These are phyloP conservation scores for Abrus precatorius DNA, from an alignment of 306 rosid species.

Conservation along the genomic window DNA sequence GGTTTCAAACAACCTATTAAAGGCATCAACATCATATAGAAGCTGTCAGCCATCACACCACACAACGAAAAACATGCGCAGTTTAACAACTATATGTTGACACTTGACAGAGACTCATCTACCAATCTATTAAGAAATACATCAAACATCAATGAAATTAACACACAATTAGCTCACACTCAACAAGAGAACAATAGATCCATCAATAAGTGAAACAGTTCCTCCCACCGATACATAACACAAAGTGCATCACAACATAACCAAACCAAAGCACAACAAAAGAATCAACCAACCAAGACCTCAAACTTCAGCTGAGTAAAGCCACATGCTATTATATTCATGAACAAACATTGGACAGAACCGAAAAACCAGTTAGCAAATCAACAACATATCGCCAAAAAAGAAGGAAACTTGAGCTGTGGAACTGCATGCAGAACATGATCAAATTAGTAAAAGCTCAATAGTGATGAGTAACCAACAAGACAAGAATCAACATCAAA, in stretches of 20 bases:
- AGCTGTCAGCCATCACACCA: conserved; percentile 43
- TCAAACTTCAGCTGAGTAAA: conserved; percentile 10
- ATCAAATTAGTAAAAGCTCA: conserved; percentile 46
- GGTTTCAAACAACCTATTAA: conserved; percentile 50
- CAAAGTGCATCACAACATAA: neutral
- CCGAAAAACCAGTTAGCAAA: conserved; percentile 43
- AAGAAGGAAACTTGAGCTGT: conserved; percentile 22
- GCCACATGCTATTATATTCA: conserved; percentile 25
- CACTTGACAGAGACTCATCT: conserved; percentile 18
- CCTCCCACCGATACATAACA: neutral
- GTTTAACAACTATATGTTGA: conserved; percentile 4
- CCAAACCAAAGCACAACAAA: conserved; percentile 5
- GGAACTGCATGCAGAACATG: conserved; percentile 55
- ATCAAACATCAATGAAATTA: conserved; percentile 23
- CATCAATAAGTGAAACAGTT: conserved; percentile 39
- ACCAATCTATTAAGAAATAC: conserved; percentile 28
- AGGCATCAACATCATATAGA: conserved; percentile 41
- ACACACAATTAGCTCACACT: conserved; percentile 26
- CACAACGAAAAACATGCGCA: conserved; percentile 2
- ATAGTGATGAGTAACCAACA: conserved; percentile 30
- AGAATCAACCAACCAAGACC: conserved; percentile 34
- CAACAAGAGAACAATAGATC: conserved; percentile 44
- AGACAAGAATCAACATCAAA: conserved; percentile 25
- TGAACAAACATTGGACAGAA: conserved; percentile 41
- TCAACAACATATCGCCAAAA: conserved; percentile 8